Base-by-base conservation (phyloP, 495 filamentous ascomycete species). In the Neohortaea acidophila region DNA sequence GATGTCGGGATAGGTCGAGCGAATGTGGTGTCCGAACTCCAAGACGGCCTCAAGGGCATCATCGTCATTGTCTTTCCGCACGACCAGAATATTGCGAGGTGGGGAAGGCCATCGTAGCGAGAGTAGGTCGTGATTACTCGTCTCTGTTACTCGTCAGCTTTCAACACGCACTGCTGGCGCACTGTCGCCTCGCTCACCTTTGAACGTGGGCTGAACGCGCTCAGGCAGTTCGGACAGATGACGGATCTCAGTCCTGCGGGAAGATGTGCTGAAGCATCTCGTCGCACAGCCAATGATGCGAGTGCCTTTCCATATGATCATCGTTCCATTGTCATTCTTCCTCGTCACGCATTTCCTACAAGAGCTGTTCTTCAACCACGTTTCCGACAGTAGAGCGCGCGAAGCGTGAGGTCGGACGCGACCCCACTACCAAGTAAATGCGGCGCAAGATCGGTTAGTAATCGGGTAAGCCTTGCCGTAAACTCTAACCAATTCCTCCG, bases 41-140 rank as follows among this genome's bases (percentile, higher is more conserved):
- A 91, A 52, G 21, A 93, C 60, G 1, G 80, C 79, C 6, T 68
- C 59, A 0, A 73, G 82, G 21, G 92, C 83, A 6, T 64, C 58
- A 0, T 77, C 72, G 11, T 74, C 77, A 44, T 77, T 68, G 30
- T 82, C 68, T 51, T 97, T 97, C 53, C 86, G 84, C 41, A 93
- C 77, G 28, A 96, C 63, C 34, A 97, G 70, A 41, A 97, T 67
- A 54, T 96, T 96, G 37, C 82, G 75, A 1, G 84, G 91, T 18
- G 85, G 84, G 23, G 73, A 69, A 2, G 83, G 82, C 89, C 89
- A 97, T 60, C 77, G 73, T 10, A 97, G 69, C 38, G 77, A 79
- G 33, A 94, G 70, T 2, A 97, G 70, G 39, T 73, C 70, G 45
- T 68, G 67, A 19, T 62, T 50, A 13, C 47, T 54, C 17, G 67